These are phyloP conservation scores for Ophiostoma tasmaniense DNA, from an alignment of 2,329 filamentous ascomycete genomes.

Conservation along the genomic window DNA sequence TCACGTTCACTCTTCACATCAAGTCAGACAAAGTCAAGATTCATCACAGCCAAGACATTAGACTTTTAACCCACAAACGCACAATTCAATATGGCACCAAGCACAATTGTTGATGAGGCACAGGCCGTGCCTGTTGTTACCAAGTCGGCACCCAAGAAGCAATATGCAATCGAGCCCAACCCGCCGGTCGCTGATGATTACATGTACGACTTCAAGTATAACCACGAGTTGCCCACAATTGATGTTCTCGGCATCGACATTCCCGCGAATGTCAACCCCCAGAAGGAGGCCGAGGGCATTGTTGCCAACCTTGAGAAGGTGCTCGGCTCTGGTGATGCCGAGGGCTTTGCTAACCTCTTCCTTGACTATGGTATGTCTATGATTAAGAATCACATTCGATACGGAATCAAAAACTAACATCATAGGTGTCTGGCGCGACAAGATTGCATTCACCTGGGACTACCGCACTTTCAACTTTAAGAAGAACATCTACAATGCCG, in stretches of 20 bases:
- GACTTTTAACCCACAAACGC: neutral
- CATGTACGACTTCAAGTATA: constrained; percentile 36
- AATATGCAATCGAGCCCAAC: constrained; percentile 14
- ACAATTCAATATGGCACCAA: constrained; percentile 1
- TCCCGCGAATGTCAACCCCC: constrained; percentile 5
- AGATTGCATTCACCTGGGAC: constrained; percentile 31
- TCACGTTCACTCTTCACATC: neutral
- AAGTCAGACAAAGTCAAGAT: neutral
- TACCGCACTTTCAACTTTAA: constrained; percentile 30
- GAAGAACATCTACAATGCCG: constrained; percentile 27
- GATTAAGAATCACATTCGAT: neutral
- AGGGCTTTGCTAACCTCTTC: constrained; percentile 21
- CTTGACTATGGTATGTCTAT: neutral
- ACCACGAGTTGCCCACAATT: constrained; percentile 28
- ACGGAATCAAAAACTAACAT: neutral
- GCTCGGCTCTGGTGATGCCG: constrained; percentile 22
- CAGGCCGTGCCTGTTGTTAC: constrained; percentile 6
- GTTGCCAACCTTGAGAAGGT: constrained; percentile 1
- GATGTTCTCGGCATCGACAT: constrained; percentile 17
- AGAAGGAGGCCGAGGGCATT: constrained; percentile 14
- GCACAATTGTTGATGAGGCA: constrained; percentile 12
- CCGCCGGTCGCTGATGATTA: constrained; percentile 31
- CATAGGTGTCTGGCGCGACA: constrained; percentile 29
- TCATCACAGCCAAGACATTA: neutral
- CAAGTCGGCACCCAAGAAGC: constrained; percentile 9